phyloP scores from a whole-genome alignment of 345 rosid species.

The Cardamine occulta region DNA sequence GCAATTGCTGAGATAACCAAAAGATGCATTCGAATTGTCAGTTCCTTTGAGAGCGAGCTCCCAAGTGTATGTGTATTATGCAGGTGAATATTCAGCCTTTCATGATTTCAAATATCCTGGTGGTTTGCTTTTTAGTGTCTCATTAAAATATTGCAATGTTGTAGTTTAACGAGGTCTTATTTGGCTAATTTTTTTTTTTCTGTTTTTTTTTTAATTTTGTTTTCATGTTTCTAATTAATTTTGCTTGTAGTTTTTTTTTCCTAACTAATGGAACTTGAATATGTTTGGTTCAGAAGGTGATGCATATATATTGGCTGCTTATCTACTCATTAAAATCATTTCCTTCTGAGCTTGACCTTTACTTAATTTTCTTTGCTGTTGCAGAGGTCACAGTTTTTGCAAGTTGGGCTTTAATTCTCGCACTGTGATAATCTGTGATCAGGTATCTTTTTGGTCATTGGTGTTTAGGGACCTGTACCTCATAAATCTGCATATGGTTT shows the following conservation, averaged over 20 bases:
- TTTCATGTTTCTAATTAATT: background rate
- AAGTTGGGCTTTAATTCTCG: conserved; percentile 74
- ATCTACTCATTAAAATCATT: conserved; percentile 2
- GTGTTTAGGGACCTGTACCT: conserved; percentile 1
- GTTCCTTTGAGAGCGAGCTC: conserved; percentile 59
- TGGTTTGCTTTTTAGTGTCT: conserved; percentile 9
- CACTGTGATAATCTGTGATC: conserved; percentile 92
- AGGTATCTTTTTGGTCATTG: conserved; percentile 53
- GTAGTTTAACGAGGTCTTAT: background rate
- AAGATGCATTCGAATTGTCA: conserved; percentile 87
- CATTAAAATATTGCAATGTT: background rate
- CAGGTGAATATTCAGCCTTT: conserved; percentile 57
- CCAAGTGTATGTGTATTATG: conserved; percentile 85
- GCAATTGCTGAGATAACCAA: conserved; percentile 81
- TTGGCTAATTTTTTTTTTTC: background rate
- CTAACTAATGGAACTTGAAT: background rate
- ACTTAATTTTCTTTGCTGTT: conserved; percentile 29
- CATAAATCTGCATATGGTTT: conserved; percentile 20
- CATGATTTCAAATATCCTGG: background rate
- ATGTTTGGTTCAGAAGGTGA: conserved; percentile 21
- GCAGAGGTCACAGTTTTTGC: conserved; percentile 76
- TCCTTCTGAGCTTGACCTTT: conserved; percentile 20
- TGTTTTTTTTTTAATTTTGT: background rate
- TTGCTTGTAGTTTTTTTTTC: background rate
- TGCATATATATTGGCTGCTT: conserved; percentile 11